Evolutionary conservation across 1,284 basidiomycete species (phyloP).

Genomic region (Apiotrichum domesticum): DNA sequence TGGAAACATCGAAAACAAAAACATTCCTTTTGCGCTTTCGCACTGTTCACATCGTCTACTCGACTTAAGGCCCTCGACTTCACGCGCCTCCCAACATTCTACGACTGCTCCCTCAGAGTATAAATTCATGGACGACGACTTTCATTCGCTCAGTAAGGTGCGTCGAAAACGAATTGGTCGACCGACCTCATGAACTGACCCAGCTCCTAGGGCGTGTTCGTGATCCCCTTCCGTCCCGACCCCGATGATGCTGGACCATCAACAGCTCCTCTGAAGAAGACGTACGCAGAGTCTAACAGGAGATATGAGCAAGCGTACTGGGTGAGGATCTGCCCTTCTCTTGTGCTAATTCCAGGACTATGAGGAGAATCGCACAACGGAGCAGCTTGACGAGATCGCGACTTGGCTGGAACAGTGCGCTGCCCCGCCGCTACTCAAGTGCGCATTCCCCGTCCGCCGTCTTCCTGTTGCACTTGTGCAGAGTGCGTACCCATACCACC

Average conservation of each 20-base stretch:
- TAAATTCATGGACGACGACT: conserved; percentile 13
- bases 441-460: conserved; percentile 17
- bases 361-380: conserved; percentile 19
- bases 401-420: conserved; percentile 31
- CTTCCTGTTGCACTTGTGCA: conserved; percentile 35
- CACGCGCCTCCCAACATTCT: no score
- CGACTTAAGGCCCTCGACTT: no score
- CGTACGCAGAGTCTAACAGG: conserved; percentile 21
- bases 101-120: no score
- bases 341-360: conserved; percentile 17
- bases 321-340: conserved; percentile 5
- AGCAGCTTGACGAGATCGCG: conserved; percentile 33
- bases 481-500: conserved; percentile 17
- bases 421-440: conserved; percentile 16
- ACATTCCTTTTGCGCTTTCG: neutral
- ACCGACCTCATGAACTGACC: neutral
- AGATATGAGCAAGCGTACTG: conserved; percentile 17
- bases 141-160: conserved; percentile 35
- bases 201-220: conserved; percentile 30
- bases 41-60: conserved; percentile 8
- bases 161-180: neutral
- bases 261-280: conserved; percentile 15
- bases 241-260: conserved; percentile 12
- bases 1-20: no score
- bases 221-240: conserved; percentile 26